phyloP scores from a whole-genome alignment of 306 rosid genomes.

The Corylus avellana region DNA sequence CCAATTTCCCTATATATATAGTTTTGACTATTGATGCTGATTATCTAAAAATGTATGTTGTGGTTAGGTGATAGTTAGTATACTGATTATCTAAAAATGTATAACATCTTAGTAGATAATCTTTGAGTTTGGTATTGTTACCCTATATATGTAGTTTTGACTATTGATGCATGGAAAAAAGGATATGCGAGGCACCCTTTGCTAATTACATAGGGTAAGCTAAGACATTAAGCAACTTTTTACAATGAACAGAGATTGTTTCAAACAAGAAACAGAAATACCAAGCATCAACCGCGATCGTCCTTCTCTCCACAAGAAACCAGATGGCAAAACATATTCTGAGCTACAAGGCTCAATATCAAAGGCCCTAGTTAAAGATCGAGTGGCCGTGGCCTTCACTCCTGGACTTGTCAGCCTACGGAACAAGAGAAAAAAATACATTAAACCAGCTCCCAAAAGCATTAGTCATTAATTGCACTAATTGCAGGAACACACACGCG shows the following conservation, averaged over 20 bases:
- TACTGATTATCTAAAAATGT: neutral
- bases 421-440: constrained; percentile 9
- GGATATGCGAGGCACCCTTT: neutral
- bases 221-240: neutral
- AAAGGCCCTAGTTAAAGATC: constrained; percentile 33
- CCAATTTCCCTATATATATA: too few species aligned
- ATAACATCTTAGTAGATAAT: neutral
- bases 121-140: neutral
- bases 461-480: constrained; percentile 1
- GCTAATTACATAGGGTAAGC: neutral
- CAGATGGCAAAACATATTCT: neutral
- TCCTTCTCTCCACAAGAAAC: neutral
- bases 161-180: neutral
- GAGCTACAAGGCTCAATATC: constrained; percentile 21
- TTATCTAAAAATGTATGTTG: too few species aligned
- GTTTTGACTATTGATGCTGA: too few species aligned
- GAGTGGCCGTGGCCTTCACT: constrained; percentile 25
- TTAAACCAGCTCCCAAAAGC: neutral
- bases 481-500: too few species aligned
- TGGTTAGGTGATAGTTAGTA: too few species aligned
- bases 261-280: neutral
- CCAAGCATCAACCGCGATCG: neutral
- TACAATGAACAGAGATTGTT: too few species aligned
- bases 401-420: constrained; percentile 77
- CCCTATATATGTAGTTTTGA: neutral